A percentile compares a stretch with the other conserved stretches of the same genome.
phyloP scores from a whole-genome alignment of 176 grass and related monocot genomes.

The Pontederia paniculata region DNA sequence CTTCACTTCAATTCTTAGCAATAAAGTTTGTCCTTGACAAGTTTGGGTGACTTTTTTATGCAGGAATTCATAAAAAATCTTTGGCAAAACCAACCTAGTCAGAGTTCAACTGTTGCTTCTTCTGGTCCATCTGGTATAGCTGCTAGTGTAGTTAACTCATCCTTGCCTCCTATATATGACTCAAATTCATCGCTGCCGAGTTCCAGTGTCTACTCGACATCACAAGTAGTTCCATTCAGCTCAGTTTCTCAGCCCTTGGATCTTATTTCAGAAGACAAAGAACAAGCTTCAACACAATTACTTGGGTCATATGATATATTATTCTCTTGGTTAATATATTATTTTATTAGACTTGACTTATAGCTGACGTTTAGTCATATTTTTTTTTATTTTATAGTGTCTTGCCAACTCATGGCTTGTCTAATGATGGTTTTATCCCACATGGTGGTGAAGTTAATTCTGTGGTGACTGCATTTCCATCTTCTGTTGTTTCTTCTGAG shows the following conservation, averaged over 20 bases:
- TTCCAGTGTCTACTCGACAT: constrained; percentile 30
- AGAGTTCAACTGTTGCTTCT: constrained; percentile 48
- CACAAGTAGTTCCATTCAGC: constrained; percentile 37
- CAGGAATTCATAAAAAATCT: constrained; percentile 80
- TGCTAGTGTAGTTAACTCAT: constrained; percentile 26
- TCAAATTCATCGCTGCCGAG: constrained; percentile 39
- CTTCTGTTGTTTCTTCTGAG: constrained; percentile 44
- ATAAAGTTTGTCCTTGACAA: neutral
- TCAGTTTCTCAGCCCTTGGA: constrained; percentile 48
- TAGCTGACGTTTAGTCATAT: neutral
- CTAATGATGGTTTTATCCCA: constrained; percentile 35
- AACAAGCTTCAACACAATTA: constrained; percentile 37
- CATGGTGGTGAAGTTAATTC: constrained; percentile 29
- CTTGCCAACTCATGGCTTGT: constrained; percentile 32
- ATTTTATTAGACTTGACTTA: no score
- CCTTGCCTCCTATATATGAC: constrained; percentile 45
- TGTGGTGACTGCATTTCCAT: constrained; percentile 15
- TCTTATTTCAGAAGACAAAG: constrained; percentile 40
- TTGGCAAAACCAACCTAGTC: constrained; percentile 68
- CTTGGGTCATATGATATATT: constrained; percentile 27
- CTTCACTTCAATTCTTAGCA: no score
- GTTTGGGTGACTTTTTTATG: constrained; percentile 20
- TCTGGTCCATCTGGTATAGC: constrained; percentile 27
- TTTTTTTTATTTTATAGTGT: constrained; percentile 32
- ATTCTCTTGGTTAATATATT: neutral